Evolutionary conservation across 1,284 basidiomycete species (phyloP).

Genomic region (Athelia psychrophila): DNA sequence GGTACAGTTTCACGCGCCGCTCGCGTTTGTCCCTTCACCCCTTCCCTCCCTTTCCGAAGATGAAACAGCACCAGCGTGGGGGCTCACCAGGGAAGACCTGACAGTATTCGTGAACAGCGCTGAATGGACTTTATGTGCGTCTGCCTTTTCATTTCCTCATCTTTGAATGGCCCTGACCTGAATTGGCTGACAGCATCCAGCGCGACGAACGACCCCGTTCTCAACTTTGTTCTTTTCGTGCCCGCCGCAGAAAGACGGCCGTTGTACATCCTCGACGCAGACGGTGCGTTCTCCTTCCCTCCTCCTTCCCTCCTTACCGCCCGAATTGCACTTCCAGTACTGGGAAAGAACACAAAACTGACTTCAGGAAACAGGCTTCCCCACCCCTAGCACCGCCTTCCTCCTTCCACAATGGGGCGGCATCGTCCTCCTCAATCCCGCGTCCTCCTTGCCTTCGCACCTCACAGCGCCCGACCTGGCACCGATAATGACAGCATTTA

Average conservation of each 20-base stretch:
- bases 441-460: slow-evolving; percentile 20
- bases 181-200: slow-evolving; percentile 56
- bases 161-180: slow-evolving; percentile 4
- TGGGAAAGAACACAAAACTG: background rate
- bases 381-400: slow-evolving; percentile 65
- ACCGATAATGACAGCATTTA: slow-evolving; percentile 69
- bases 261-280: slow-evolving; percentile 60
- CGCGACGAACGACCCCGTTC: slow-evolving; percentile 85
- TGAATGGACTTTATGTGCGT: slow-evolving; percentile 88
- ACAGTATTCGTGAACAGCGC: slow-evolving; percentile 95
- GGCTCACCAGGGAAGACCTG: slow-evolving; percentile 76
- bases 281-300: slow-evolving; percentile 40
- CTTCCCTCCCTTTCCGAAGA: slow-evolving; percentile 37
- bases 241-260: slow-evolving; percentile 73
- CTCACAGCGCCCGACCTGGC: slow-evolving; percentile 47
- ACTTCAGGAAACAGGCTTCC: slow-evolving; percentile 31
- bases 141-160: slow-evolving; percentile 4
- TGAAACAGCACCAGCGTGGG: slow-evolving; percentile 34
- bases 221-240: slow-evolving; percentile 92
- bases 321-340: too few relatives aligned
- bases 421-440: slow-evolving; percentile 79
- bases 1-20: slow-evolving; percentile 87
- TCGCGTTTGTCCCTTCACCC: slow-evolving; percentile 73
- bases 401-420: slow-evolving; percentile 96
- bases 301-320: slow-evolving; percentile 5